Conservation (phyloP, 139 green algal genomes). For the Chlamydomonas sp. region DNA sequence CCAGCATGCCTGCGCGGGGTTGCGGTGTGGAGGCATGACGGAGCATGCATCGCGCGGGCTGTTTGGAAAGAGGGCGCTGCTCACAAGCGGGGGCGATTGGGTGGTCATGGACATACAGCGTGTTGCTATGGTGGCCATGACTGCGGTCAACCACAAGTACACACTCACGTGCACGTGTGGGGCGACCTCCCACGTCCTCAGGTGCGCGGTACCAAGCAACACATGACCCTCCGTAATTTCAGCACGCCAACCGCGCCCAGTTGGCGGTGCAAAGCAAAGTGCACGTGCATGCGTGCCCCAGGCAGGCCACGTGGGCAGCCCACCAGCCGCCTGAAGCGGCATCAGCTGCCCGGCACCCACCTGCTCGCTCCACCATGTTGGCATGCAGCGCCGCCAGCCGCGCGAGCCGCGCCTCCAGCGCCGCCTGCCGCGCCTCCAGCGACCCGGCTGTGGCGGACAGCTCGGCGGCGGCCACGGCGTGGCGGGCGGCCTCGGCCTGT, state of each 20-base stretch:
- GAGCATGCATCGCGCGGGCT: not conserved
- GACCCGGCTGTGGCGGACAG: not conserved
- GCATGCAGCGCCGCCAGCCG: constrained; percentile 17
- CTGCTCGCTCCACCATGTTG: constrained; percentile 46
- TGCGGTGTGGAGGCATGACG: not conserved
- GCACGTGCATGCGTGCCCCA: not conserved
- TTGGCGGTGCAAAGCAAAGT: not conserved
- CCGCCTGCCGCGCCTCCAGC: constrained; percentile 23
- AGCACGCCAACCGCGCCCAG: not conserved
- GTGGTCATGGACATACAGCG: too few relatives aligned
- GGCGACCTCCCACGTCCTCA: not conserved
- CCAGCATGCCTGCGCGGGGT: constrained; percentile 55
- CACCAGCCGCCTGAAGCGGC: not conserved
- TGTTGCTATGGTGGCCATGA: not conserved
- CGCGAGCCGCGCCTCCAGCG: not conserved
- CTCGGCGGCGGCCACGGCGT: constrained; percentile 4
- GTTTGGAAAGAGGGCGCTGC: not conserved
- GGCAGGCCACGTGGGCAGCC: not conserved
- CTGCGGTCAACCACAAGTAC: not conserved
- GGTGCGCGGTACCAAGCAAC: not conserved
- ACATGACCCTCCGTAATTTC: too few relatives aligned
- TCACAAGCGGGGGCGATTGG: too few relatives aligned
- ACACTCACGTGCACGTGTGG: not conserved
- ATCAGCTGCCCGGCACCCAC: not conserved
- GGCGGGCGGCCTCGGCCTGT: not conserved